These are phyloP conservation scores for Calocera viscosa DNA, from an alignment of 768 basidiomycete genomes.

Conservation along the genomic window DNA sequence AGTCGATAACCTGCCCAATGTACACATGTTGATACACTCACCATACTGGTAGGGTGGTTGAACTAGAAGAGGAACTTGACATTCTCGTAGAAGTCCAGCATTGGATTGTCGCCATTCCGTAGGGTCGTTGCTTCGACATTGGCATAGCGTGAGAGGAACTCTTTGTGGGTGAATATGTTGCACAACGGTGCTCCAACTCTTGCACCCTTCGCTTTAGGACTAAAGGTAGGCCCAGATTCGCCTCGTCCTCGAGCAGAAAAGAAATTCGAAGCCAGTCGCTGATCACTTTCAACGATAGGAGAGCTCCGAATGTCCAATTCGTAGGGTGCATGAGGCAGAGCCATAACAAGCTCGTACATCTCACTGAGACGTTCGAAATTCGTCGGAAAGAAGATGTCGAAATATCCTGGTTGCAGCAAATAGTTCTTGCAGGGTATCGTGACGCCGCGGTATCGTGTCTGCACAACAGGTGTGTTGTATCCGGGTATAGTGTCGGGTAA, in stretches of 20 bases:
- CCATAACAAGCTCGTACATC: slow-evolving; percentile 78
- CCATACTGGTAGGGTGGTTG: not conserved
- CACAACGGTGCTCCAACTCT: slow-evolving; percentile 72
- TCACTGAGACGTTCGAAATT: slow-evolving; percentile 72
- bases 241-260: slow-evolving; percentile 17
- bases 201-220: slow-evolving; percentile 22
- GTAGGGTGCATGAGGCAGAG: slow-evolving; percentile 18
- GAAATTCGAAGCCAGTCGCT: slow-evolving; percentile 17
- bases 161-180: slow-evolving; percentile 72
- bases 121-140: slow-evolving; percentile 58
- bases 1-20: not conserved
- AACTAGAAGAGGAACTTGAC: slow-evolving; percentile 76
- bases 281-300: slow-evolving; percentile 17
- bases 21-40: not conserved
- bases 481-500: slow-evolving; percentile 78
- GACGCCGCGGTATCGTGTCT: slow-evolving; percentile 72
- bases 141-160: slow-evolving; percentile 80
- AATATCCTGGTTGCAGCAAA: slow-evolving; percentile 87
- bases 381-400: slow-evolving; percentile 98
- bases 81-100: slow-evolving; percentile 83
- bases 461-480: slow-evolving; percentile 77
- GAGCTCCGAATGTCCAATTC: slow-evolving; percentile 5
- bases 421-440: slow-evolving; percentile 84
- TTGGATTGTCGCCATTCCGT: slow-evolving; percentile 73
- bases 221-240: not conserved